phyloP scores from a whole-genome alignment of 495 filamentous ascomycete genomes.

The Talaromyces borbonicus region DNA sequence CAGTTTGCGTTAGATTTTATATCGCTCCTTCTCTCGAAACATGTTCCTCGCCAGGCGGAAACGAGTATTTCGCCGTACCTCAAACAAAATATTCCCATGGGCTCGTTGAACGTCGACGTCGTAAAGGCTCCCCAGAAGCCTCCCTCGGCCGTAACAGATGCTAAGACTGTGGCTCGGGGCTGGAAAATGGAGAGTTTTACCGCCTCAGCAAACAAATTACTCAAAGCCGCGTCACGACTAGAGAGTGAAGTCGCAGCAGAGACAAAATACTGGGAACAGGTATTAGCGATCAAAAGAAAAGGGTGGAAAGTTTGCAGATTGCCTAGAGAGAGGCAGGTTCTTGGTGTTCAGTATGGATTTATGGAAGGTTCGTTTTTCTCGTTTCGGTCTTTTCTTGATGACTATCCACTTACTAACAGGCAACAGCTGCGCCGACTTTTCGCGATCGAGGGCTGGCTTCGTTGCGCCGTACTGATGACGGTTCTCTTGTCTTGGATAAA shows the following conservation, averaged over 20 bases:
- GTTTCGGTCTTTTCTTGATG: not conserved
- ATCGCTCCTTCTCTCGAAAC: slow-evolving; percentile 73
- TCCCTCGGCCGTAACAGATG: slow-evolving; percentile 41
- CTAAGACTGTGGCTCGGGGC: slow-evolving; percentile 53
- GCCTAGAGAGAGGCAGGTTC: slow-evolving; percentile 58
- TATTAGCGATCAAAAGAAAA: slow-evolving; percentile 66
- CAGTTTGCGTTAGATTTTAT: slow-evolving; percentile 68
- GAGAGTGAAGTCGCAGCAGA: slow-evolving; percentile 69
- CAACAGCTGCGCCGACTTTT: slow-evolving; percentile 58
- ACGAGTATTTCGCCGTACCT: slow-evolving; percentile 58
- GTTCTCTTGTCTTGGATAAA: slow-evolving; percentile 63
- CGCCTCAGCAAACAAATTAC: slow-evolving; percentile 59
- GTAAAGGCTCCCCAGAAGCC: slow-evolving; percentile 46
- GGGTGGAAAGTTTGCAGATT: slow-evolving; percentile 76
- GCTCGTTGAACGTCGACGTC: slow-evolving; percentile 68
- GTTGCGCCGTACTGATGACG: slow-evolving; percentile 62
- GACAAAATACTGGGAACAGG: slow-evolving; percentile 78
- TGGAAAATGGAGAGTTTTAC: slow-evolving; percentile 72
- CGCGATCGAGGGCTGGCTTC: slow-evolving; percentile 68
- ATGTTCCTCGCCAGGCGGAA: slow-evolving; percentile 56
- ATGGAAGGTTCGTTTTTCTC: slow-evolving; percentile 45
- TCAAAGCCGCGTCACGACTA: slow-evolving; percentile 62
- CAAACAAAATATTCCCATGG: slow-evolving; percentile 58
- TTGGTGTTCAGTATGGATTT: slow-evolving; percentile 86
- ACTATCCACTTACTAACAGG: not conserved